These are phyloP conservation scores for Leucaena leucocephala DNA, from an alignment of 306 rosid species.

Conservation along the genomic window DNA sequence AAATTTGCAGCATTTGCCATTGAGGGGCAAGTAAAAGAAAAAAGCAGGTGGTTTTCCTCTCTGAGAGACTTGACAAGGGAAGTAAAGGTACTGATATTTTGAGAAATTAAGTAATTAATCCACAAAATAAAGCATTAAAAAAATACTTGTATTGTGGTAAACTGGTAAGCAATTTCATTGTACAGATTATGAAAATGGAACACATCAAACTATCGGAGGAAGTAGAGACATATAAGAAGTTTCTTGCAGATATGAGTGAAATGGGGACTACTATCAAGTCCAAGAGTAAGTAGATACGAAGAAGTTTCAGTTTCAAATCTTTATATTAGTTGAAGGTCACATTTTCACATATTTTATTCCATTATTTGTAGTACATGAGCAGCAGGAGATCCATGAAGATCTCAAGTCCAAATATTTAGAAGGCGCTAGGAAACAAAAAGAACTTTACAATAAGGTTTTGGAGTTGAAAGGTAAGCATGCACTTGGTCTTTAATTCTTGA, in stretches of 20 bases:
- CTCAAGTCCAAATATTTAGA: slow-evolving; percentile 73
- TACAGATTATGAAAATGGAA: slow-evolving; percentile 87
- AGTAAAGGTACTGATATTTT: slow-evolving; percentile 63
- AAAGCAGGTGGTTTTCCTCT: slow-evolving; percentile 88
- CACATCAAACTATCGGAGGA: slow-evolving; percentile 81
- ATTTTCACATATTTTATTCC: slow-evolving; percentile 1
- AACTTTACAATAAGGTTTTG: slow-evolving; percentile 90
- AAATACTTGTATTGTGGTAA: not conserved
- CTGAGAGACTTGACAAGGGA: slow-evolving; percentile 85
- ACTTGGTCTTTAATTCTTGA: slow-evolving; percentile 20
- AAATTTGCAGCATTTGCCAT: slow-evolving; percentile 80
- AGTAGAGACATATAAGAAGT: slow-evolving; percentile 62
- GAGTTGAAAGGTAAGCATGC: slow-evolving; percentile 81
- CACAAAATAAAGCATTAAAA: slow-evolving; percentile 5
- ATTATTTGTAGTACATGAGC: slow-evolving; percentile 62
- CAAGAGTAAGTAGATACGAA: slow-evolving; percentile 57
- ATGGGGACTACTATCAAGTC: slow-evolving; percentile 55
- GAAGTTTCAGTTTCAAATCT: slow-evolving; percentile 21
- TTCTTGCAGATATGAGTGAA: slow-evolving; percentile 64
- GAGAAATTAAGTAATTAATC: not conserved
- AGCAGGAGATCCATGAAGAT: slow-evolving; percentile 55
- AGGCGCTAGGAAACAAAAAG: slow-evolving; percentile 77
- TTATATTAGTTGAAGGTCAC: not conserved
- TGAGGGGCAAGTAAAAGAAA: slow-evolving; percentile 98
- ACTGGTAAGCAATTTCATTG: slow-evolving; percentile 26